Conservation (phyloP, 768 basidiomycete species). For the Termitomyces titanicus region DNA sequence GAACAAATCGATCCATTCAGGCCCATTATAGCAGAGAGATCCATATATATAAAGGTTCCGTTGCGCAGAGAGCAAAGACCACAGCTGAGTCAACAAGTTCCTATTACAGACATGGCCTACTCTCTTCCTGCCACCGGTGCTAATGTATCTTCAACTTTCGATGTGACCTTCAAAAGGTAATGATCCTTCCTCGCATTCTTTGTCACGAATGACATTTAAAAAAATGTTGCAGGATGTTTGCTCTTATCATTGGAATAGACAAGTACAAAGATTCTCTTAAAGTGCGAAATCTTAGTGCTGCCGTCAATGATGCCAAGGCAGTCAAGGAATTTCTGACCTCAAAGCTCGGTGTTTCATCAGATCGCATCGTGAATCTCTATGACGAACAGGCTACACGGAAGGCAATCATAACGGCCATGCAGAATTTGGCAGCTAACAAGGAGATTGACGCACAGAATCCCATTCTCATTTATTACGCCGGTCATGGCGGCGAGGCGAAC, state of each 20-base stretch:
- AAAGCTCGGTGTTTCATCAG: background rate
- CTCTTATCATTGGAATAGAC: constrained; percentile 10
- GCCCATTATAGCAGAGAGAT: no score
- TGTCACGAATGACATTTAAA: background rate
- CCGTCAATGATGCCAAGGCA: constrained; percentile 6
- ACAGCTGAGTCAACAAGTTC: no score
- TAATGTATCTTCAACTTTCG: no score
- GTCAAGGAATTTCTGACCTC: constrained; percentile 1
- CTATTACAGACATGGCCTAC: no score
- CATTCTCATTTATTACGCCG: constrained; percentile 12
- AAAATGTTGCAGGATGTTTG: background rate
- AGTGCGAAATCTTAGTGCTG: background rate
- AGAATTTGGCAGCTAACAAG: background rate
- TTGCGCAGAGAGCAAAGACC: no score
- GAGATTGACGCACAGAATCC: constrained; percentile 2
- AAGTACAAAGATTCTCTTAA: background rate
- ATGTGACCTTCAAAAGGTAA: no score
- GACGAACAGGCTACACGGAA: constrained; percentile 2
- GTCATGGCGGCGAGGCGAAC: constrained; percentile 3
- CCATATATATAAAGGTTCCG: no score
- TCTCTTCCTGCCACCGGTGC: no score
- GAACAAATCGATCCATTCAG: no score
- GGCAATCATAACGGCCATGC: background rate
- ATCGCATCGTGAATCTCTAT: background rate
- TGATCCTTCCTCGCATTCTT: no score